Evolutionary conservation across 1,284 basidiomycete genomes (phyloP).

Genomic region (Cryptococcus sp.): DNA sequence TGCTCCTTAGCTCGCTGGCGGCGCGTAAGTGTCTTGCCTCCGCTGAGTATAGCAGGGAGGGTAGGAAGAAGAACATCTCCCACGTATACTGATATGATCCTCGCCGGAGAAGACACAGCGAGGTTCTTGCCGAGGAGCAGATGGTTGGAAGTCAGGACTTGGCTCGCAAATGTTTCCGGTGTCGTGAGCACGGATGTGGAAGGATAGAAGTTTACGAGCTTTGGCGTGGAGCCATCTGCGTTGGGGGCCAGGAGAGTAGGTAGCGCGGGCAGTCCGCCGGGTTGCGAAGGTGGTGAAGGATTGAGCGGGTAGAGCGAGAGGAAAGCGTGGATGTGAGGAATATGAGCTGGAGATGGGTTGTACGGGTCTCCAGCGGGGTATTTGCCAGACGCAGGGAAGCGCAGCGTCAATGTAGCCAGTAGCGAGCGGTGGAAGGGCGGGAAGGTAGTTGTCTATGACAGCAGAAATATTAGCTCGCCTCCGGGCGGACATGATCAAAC

Average conservation of each 20-base stretch:
- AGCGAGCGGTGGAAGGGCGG: conserved; percentile 52
- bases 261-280: conserved; percentile 46
- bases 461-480: neutral
- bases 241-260: conserved; percentile 43
- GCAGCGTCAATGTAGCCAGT: conserved; percentile 48
- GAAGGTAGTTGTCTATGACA: conserved; percentile 40
- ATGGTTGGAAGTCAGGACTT: conserved; percentile 46
- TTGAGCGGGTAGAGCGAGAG: conserved; percentile 50
- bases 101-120: conserved; percentile 27
- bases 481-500: neutral
- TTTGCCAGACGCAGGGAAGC: conserved; percentile 40
- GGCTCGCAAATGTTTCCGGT: conserved; percentile 47
- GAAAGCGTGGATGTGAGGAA: conserved; percentile 49
- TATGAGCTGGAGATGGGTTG: conserved; percentile 38
- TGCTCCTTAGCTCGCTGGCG: conserved; percentile 36
- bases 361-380: conserved; percentile 40
- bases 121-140: conserved; percentile 45
- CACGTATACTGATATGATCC: conserved; percentile 42
- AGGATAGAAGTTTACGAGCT: conserved; percentile 48
- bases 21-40: conserved; percentile 28
- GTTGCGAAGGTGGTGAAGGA: conserved; percentile 42
- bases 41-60: conserved; percentile 39
- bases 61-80: conserved; percentile 43
- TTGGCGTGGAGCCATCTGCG: conserved; percentile 26
- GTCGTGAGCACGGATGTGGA: conserved; percentile 41